phyloP scores from a whole-genome alignment of 1,284 basidiomycete genomes.

The Cryptococcus sp. region DNA sequence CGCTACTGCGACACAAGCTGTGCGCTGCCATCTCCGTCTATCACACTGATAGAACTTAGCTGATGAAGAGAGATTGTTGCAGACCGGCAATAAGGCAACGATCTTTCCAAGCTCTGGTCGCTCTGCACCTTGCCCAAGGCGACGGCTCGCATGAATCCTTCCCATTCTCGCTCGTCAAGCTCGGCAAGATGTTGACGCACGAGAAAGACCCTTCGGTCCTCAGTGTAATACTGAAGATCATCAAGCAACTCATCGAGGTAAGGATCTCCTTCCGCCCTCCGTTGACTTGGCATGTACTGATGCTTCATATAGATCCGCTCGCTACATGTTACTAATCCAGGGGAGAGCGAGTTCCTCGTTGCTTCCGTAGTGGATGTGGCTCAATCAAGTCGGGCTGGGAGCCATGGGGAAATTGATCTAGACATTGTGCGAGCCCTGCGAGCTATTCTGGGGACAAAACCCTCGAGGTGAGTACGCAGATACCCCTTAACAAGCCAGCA shows the following conservation, averaged over 20 bases:
- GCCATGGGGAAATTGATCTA: conserved; percentile 9
- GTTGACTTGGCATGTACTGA: not conserved
- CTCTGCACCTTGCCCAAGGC: conserved; percentile 16
- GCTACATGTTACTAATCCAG: not conserved
- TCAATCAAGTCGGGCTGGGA: not conserved
- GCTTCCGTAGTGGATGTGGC: conserved; percentile 19
- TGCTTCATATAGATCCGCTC: conserved; percentile 10
- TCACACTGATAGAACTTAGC: not conserved
- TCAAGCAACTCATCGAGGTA: conserved; percentile 19
- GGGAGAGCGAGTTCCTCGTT: conserved; percentile 23
- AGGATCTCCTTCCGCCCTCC: conserved; percentile 1
- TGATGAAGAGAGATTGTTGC: not conserved
- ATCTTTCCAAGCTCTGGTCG: conserved; percentile 28
- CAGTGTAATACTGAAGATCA: conserved; percentile 11
- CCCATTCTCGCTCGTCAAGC: conserved; percentile 31
- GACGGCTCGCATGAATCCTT: conserved; percentile 16
- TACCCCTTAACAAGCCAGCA: not conserved
- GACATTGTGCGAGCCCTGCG: conserved; percentile 15
- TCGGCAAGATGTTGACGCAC: conserved; percentile 21
- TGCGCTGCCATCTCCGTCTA: conserved; percentile 14
- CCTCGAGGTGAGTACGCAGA: not conserved
- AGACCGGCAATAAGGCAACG: conserved; percentile 38
- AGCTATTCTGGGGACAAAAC: not conserved
- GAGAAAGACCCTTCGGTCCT: conserved; percentile 26
- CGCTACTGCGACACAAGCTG: conserved; percentile 35